Conservation (phyloP, 345 rosid species). For the Sonneratia caseolaris region DNA sequence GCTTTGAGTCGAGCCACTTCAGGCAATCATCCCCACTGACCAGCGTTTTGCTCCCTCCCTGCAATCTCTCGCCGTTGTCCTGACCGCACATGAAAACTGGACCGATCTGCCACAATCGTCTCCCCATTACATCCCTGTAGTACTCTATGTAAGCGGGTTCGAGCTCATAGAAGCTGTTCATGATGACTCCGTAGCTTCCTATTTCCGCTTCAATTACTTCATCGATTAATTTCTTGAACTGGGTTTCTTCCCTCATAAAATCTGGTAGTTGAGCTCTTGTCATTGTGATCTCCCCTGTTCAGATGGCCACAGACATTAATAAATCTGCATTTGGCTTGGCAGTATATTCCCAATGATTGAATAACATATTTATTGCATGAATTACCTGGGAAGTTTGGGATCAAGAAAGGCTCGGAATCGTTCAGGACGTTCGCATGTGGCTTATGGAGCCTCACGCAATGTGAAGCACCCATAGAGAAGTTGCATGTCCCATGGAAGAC, state of each 20-base stretch:
- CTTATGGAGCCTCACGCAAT: slow-evolving; percentile 17
- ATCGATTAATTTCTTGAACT: slow-evolving; percentile 11
- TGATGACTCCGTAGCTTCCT: slow-evolving; percentile 45
- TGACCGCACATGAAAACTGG: slow-evolving; percentile 34
- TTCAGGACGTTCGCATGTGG: slow-evolving; percentile 26
- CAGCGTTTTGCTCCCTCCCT: slow-evolving; percentile 22
- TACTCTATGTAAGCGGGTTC: slow-evolving; percentile 42
- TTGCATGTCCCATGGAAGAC: slow-evolving; percentile 42
- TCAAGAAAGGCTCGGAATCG: slow-evolving; percentile 25
- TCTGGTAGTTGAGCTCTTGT: slow-evolving; percentile 12
- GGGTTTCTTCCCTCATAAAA: not conserved
- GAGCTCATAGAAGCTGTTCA: slow-evolving; percentile 72
- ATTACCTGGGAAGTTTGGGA: slow-evolving; percentile 23
- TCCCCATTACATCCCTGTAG: slow-evolving; percentile 27
- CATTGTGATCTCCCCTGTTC: slow-evolving; percentile 15
- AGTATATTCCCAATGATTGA: not conserved
- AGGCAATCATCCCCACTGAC: slow-evolving; percentile 26
- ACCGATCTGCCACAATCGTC: slow-evolving; percentile 51
- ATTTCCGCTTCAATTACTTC: slow-evolving; percentile 27
- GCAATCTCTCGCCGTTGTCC: slow-evolving; percentile 18
- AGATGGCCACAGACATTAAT: not conserved
- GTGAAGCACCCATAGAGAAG: slow-evolving; percentile 21
- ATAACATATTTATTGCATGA: not conserved
- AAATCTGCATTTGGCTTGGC: not conserved
- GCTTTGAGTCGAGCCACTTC: slow-evolving; percentile 30